Evolutionary conservation across 306 rosid species (phyloP), one percentile per base, ranked within the genome.

Genomic region (Biancaea sappan): DNA sequence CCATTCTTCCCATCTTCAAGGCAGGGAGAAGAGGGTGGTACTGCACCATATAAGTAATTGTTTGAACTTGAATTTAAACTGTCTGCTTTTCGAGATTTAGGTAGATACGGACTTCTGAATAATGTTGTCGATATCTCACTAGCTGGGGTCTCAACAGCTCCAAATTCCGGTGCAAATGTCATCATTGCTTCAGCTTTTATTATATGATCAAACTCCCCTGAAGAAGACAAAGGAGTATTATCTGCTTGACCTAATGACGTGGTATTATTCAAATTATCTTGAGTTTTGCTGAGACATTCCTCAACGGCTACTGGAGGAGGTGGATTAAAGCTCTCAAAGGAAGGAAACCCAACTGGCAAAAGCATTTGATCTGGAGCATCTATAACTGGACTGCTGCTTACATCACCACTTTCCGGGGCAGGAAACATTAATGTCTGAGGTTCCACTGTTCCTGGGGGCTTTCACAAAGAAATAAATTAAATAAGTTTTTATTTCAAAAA

Each of bases 361-460:
- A 87, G 85, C 79, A 90, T 71, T 81, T 83, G 98, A 84, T 90
- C 96, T 32, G 92, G 62, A 83, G 77, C 86, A 86, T 90, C 97
- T 81, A 88, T 84, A 68, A 82, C 96, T 66, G 93, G 90, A 81
- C 92, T 94, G 85, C 87, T 86, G 47, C 81, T 88, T 73, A 88
- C 85, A 84, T 94, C 96, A 29, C 94, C 89, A 71, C 82, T 85
- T 67, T 94, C 93, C 34, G 95, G 87, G 37, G 88, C 92, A 74
- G 95, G 83, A 66, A 91, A 81, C 74, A 87, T 63, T 16, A 91
- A 90, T n/a, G 95, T 85, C 81, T 94, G 98, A 60, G 96, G 83
- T 77, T 94, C 98, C 0, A 95, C 87, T 80, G 96, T 87, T 91
- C 98, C 98, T 80, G 98, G 98, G 86, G 98, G 98, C 98, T 94